phyloP scores from a whole-genome alignment of 1,284 basidiomycete species.

The Sanghuangporus weigelae region DNA sequence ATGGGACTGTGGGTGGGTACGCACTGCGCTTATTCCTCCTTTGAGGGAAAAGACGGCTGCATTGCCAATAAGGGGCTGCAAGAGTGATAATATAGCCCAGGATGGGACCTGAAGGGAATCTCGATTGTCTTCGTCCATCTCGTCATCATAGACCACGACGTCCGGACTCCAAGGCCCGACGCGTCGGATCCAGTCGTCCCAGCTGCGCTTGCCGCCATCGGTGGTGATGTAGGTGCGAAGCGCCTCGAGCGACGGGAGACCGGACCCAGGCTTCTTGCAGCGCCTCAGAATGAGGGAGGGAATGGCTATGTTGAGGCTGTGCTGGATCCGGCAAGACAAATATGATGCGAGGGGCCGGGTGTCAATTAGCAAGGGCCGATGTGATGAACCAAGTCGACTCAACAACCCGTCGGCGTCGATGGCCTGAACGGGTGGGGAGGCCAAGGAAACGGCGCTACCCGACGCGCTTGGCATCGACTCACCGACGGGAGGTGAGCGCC shows the following conservation, averaged over 20 bases:
- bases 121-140: constrained; percentile 61
- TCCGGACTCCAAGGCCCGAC: constrained; percentile 62
- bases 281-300: constrained; percentile 84
- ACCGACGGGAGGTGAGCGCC: constrained; percentile 1
- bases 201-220: constrained; percentile 57
- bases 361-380: constrained; percentile 70
- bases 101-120: constrained; percentile 49
- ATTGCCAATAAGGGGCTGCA: constrained; percentile 48
- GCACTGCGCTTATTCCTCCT: constrained; percentile 60
- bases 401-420: constrained; percentile 8
- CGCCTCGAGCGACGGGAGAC: constrained; percentile 58
- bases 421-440: constrained; percentile 29
- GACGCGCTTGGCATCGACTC: constrained; percentile 3
- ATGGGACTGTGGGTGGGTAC: constrained; percentile 48
- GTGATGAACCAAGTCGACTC: constrained; percentile 38
- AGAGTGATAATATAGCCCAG: constrained; percentile 60
- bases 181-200: constrained; percentile 40
- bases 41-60: constrained; percentile 58
- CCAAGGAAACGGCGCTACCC: constrained; percentile 10
- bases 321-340: constrained; percentile 53
- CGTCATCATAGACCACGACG: constrained; percentile 69
- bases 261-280: constrained; percentile 60
- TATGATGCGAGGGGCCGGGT: constrained; percentile 67
- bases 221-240: constrained; percentile 77
- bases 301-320: constrained; percentile 77